Conservation (phyloP, 208 protist species). For the Acanthamoeba divionensis region DNA sequence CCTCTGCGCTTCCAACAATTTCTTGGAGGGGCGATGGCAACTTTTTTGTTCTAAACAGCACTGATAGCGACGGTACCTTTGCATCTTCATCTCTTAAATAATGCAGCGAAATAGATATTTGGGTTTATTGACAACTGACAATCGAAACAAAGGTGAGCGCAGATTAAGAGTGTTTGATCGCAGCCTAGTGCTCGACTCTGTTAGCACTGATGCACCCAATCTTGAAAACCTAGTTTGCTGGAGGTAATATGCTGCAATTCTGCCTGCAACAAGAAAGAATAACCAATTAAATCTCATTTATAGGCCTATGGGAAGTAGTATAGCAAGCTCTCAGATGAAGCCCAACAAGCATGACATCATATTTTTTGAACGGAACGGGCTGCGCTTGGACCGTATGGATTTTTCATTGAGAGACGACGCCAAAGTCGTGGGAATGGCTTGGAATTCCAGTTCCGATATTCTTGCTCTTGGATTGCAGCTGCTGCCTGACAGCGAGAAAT, state of each 20-base stretch:
- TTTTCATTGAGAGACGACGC: slow-evolving; percentile 9
- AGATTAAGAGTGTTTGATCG: slow-evolving; percentile 59
- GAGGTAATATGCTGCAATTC: not conserved
- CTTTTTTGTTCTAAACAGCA: slow-evolving; percentile 61
- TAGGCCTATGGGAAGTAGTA: slow-evolving; percentile 64
- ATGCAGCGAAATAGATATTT: too few species aligned
- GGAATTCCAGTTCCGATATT: slow-evolving; percentile 66
- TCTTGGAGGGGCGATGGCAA: slow-evolving; percentile 74
- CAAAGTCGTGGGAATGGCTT: slow-evolving; percentile 49
- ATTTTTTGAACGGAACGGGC: slow-evolving; percentile 76
- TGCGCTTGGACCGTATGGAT: slow-evolving; percentile 68
- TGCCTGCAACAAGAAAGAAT: not conserved
- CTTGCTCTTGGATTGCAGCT: slow-evolving; percentile 48
- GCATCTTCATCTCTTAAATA: not conserved
- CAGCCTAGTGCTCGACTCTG: slow-evolving; percentile 52
- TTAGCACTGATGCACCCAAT: slow-evolving; percentile 33
- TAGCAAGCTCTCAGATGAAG: slow-evolving; percentile 57
- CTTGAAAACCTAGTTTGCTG: slow-evolving; percentile 50
- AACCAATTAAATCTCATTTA: not conserved
- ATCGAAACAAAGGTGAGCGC: not conserved
- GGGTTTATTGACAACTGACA: not conserved
- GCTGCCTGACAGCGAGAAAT: not conserved
- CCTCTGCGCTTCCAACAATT: slow-evolving; percentile 55
- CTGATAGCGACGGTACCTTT: not conserved
- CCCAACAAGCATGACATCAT: slow-evolving; percentile 68